Evolutionary conservation across 1,284 basidiomycete species (phyloP), one percentile per base, ranked within the genome.

Genomic region (Cryptococcus maquisensis): DNA sequence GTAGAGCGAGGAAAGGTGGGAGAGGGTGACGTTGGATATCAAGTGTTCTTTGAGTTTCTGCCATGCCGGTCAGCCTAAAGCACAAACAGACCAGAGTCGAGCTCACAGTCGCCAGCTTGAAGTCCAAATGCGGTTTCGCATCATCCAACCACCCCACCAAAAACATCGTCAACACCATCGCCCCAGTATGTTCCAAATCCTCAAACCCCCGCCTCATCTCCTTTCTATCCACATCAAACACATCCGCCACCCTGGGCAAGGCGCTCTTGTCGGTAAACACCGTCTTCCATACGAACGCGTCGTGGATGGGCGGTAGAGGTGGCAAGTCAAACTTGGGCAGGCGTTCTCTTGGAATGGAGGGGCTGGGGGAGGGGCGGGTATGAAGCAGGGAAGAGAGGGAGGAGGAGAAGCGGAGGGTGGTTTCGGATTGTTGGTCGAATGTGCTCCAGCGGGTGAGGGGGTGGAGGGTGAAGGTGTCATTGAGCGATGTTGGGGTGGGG

Each of bases 151-250:
- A 74, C 18, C 67, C 66, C 12, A 70, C 72, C n/a, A 74, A 68
- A 20, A 74, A 53, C 60, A 70, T 65, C n/a, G 70, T 71, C 18
- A 74, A 55, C 16, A 74, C 66, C 10, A 59, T 59, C 63, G 73
- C 72, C 9, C 72, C 72, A 13, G 73, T 71, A 58, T 72, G 71
- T 53, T 74, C 72, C 20, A 74, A 59, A 62, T 74, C 73, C 56
- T 74, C 72, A 44, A 73, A 73, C 52, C 72, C 65, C 32, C 57
- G 56, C 16, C 58, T 46, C 28, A 26, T 28, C 39, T 40, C 39
- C 20, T 40, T 40, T 18, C 12, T 23, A 3, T 42, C 40, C 12
- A 42, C 40, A 42, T 18, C 40, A 42, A 42, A 32, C 40, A 42
- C 40, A 32, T 32, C 28, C 28, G 7, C 28, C 28, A 32, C 28